Conservation (phyloP, 2,329 filamentous ascomycete species). For the Fusarium sp. region DNA sequence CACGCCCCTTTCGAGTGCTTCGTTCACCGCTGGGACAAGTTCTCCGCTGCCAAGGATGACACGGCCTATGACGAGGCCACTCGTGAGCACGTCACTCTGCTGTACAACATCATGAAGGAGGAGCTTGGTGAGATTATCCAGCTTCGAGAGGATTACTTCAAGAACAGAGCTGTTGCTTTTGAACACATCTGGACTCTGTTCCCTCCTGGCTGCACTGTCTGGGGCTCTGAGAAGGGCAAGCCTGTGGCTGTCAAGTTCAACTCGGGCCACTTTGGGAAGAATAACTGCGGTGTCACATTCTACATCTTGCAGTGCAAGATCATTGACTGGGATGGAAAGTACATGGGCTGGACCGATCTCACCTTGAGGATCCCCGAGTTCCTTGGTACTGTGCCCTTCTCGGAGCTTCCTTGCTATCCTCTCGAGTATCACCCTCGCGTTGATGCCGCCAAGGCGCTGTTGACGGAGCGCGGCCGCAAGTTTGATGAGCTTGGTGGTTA, state of each 20-base stretch:
- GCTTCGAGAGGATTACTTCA: slow-evolving; percentile 62
- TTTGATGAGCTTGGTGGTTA: slow-evolving; percentile 61
- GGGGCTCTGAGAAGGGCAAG: slow-evolving; percentile 54
- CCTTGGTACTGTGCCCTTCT: slow-evolving; percentile 58
- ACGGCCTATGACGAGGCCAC: slow-evolving; percentile 55
- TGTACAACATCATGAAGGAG: slow-evolving; percentile 60
- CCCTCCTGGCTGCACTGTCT: slow-evolving; percentile 58
- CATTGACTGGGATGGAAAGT: slow-evolving; percentile 62
- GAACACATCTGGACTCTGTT: slow-evolving; percentile 67
- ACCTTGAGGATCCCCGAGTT: slow-evolving; percentile 55
- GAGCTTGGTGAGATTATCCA: slow-evolving; percentile 65
- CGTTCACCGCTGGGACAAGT: slow-evolving; percentile 72
- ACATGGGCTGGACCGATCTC: slow-evolving; percentile 56
- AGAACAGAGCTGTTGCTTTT: slow-evolving; percentile 65
- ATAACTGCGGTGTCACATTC: slow-evolving; percentile 52
- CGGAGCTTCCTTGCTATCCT: slow-evolving; percentile 58
- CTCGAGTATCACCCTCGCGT: slow-evolving; percentile 56
- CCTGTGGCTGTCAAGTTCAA: slow-evolving; percentile 55
- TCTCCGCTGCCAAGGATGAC: slow-evolving; percentile 56
- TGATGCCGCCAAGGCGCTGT: slow-evolving; percentile 48
- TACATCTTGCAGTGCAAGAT: slow-evolving; percentile 55
- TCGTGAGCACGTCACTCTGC: slow-evolving; percentile 59
- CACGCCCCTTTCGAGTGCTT: slow-evolving; percentile 71
- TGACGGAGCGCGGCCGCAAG: slow-evolving; percentile 56
- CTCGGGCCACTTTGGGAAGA: slow-evolving; percentile 52